These are phyloP conservation scores for Sordariomycetes sp. DNA, from an alignment of 2,329 filamentous ascomycete species.

Conservation along the genomic window DNA sequence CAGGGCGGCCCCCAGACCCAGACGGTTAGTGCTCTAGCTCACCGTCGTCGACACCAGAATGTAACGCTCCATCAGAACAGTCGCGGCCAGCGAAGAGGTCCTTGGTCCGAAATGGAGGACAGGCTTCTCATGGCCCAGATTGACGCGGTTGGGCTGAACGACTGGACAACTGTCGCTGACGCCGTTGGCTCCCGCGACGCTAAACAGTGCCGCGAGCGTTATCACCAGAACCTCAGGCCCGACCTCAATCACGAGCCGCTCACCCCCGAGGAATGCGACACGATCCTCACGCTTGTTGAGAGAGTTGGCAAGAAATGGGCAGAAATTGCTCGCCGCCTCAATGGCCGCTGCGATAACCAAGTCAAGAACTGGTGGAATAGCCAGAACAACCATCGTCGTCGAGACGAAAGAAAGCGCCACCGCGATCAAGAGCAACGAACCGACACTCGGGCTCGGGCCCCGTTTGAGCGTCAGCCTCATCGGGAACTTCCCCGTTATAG, in stretches of 20 bases:
- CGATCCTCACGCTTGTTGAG: constrained; percentile 69
- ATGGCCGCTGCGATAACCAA: constrained; percentile 84
- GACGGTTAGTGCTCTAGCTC: too few relatives aligned
- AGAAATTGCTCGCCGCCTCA: constrained; percentile 75
- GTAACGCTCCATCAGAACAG: too few relatives aligned
- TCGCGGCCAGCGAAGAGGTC: too few relatives aligned
- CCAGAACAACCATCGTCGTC: constrained; percentile 72
- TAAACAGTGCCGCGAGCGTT: constrained; percentile 92
- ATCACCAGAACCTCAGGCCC: constrained; percentile 85
- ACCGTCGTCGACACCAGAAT: too few relatives aligned
- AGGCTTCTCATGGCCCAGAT: constrained; percentile 61
- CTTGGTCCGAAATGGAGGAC: too few relatives aligned
- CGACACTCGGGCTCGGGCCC: too few relatives aligned
- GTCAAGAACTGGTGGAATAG: constrained; percentile 99
- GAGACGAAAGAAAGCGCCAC: not conserved
- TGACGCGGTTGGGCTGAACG: constrained; percentile 61
- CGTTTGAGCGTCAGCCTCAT: too few relatives aligned
- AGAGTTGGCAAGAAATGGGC: constrained; percentile 86
- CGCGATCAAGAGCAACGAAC: not conserved
- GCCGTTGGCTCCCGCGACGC: constrained; percentile 70
- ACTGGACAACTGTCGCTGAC: constrained; percentile 83
- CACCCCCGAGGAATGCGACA: constrained; percentile 55
- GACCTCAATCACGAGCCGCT: constrained; percentile 66
- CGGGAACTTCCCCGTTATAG: too few relatives aligned
- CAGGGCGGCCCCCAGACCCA: too few relatives aligned